Evolutionary conservation across 2,329 filamentous ascomycete species (phyloP).

Genomic region (Lecanoromycetidae sp.): DNA sequence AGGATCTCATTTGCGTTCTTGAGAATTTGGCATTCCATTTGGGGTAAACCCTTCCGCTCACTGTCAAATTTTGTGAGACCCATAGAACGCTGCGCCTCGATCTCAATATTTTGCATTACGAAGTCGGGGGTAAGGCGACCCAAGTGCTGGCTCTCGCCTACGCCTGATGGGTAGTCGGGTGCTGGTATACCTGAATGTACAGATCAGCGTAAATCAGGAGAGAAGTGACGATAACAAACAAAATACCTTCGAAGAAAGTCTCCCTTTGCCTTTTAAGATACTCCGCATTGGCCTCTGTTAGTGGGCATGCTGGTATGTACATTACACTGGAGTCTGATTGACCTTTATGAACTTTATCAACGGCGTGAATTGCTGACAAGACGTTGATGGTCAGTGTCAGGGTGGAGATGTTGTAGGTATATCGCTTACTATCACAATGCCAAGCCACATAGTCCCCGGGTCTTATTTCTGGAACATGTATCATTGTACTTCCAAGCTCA

Average conservation of each 20-base stretch:
- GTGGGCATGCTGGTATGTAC: slow-evolving; percentile 78
- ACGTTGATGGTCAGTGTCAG: background rate
- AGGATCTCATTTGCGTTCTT: slow-evolving; percentile 42
- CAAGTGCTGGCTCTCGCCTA: slow-evolving; percentile 46
- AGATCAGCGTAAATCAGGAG: background rate
- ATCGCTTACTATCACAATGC: slow-evolving; percentile 55
- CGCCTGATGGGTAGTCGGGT: slow-evolving; percentile 42
- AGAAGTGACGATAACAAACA: slow-evolving; percentile 14
- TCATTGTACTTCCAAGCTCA: slow-evolving; percentile 54
- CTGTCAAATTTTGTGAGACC: slow-evolving; percentile 42
- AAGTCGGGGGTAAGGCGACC: slow-evolving; percentile 28
- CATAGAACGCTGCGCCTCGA: slow-evolving; percentile 43
- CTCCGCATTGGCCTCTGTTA: slow-evolving; percentile 60
- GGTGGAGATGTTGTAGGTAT: too few species aligned
- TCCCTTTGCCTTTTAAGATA: slow-evolving; percentile 60
- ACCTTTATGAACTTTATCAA: slow-evolving; percentile 67
- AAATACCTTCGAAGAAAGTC: slow-evolving; percentile 54
- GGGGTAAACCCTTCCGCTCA: slow-evolving; percentile 33
- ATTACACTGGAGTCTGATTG: slow-evolving; percentile 65
- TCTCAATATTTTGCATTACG: slow-evolving; percentile 28
- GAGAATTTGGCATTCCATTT: slow-evolving; percentile 41
- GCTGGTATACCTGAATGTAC: slow-evolving; percentile 23
- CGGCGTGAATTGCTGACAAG: slow-evolving; percentile 54
- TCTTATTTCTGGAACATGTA: slow-evolving; percentile 54
- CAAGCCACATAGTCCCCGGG: slow-evolving; percentile 66